Evolutionary conservation across 139 green algal species (phyloP), one percentile per base, ranked within the genome.

Genomic region (Parachlorella kessleri): DNA sequence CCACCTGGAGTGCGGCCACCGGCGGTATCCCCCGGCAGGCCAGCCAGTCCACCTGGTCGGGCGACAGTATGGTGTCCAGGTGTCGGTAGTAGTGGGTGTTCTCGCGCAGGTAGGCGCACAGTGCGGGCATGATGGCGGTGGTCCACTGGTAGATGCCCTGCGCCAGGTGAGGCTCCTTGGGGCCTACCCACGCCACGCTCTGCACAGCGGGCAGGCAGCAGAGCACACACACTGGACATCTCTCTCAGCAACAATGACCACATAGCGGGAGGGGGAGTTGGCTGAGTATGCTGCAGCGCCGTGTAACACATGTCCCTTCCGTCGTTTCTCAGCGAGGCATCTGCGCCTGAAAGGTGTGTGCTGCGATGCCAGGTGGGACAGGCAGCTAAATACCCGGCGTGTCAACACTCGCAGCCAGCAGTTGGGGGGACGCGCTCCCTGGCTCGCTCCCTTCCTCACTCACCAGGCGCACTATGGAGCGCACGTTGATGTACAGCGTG

Each of bases 391-490:
- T n/a, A n/a, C n/a, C n/a, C n/a, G n/a, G n/a, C n/a, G n/a, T n/a
- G n/a, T n/a, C n/a, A n/a, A n/a, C n/a, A n/a, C n/a, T n/a, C n/a
- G n/a, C n/a, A n/a, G n/a, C n/a, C n/a, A n/a, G n/a, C n/a, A n/a
- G n/a, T n/a, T n/a, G n/a, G n/a, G n/a, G n/a, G n/a, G n/a, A n/a
- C n/a, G n/a, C n/a, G n/a, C n/a, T n/a, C n/a, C n/a, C n/a, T n/a
- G n/a, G n/a, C n/a, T n/a, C n/a, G n/a, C n/a, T n/a, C n/a, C n/a
- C n/a, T n/a, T n/a, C n/a, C 48, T 59, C 14, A 18, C 48, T 28
- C 41, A 68, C 75, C 76, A 80, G 74, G 2, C 83, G 48, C 9
- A 84, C 55, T 1, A 85, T 63, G 65, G 73, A 70, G 24, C 83
- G 66, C 4, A 54, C 74, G 2, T 69, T 24, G 35, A 59, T 70